Conservation (phyloP, 257 asterid genomes). For the Scutellaria baicalensis region DNA sequence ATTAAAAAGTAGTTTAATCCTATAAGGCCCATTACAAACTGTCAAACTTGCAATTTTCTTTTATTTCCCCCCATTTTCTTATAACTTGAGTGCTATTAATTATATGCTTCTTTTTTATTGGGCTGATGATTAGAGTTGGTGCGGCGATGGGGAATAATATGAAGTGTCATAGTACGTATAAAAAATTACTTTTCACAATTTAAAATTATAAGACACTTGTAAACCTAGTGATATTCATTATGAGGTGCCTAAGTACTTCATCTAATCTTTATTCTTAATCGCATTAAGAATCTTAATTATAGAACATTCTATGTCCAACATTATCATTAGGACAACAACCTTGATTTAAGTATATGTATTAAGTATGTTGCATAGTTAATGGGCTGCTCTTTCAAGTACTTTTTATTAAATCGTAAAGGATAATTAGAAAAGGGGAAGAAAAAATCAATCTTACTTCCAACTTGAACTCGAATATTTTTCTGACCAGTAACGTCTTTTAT, state of each 20-base stretch:
- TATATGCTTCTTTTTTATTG: neutral
- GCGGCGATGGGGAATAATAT: neutral
- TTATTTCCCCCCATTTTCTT: neutral
- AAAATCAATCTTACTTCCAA: too few relatives aligned
- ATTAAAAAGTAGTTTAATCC: neutral
- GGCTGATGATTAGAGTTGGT: neutral
- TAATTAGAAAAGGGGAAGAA: too few relatives aligned
- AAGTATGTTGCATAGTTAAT: too few relatives aligned
- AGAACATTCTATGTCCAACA: neutral
- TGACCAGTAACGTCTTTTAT: too few relatives aligned
- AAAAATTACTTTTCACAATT: neutral
- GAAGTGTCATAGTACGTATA: neutral
- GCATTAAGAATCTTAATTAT: neutral
- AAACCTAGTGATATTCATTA: neutral
- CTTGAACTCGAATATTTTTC: too few relatives aligned
- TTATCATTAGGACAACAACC: neutral
- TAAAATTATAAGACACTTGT: neutral
- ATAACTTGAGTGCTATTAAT: neutral
- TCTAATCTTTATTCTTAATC: neutral
- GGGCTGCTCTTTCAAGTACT: too few relatives aligned
- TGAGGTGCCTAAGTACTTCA: neutral
- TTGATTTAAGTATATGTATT: too few relatives aligned
- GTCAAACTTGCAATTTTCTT: neutral
- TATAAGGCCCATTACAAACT: neutral
- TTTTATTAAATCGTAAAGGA: too few relatives aligned